These are phyloP conservation scores for Atalantia buxifolia DNA, from an alignment of 345 rosid species.

Conservation along the genomic window DNA sequence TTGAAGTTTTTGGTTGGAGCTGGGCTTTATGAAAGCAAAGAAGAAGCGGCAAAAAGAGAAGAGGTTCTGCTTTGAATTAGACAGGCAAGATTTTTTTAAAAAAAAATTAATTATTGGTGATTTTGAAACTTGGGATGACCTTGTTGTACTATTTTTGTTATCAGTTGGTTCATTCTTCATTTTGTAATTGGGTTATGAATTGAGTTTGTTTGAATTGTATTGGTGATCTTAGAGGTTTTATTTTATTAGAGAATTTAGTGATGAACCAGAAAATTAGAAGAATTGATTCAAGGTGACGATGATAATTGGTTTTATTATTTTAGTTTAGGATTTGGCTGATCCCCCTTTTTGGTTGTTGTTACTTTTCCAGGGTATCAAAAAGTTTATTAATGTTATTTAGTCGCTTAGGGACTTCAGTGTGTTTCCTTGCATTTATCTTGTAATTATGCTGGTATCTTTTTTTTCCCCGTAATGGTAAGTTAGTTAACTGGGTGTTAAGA, in stretches of 20 bases:
- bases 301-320: too few species aligned
- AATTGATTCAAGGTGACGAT: neutral
- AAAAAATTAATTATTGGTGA: neutral
- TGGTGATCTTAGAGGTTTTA: neutral
- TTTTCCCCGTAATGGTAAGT: too few species aligned
- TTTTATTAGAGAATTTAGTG: neutral
- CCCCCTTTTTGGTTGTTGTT: neutral
- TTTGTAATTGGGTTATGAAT: neutral
- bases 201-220: neutral
- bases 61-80: too few species aligned
- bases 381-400: neutral
- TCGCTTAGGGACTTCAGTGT: neutral
- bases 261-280: neutral
- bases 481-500: too few species aligned
- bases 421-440: too few species aligned
- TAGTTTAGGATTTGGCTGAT: neutral
- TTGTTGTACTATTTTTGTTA: neutral
- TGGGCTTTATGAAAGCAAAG: too few species aligned
- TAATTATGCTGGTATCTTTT: too few species aligned
- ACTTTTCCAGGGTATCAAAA: neutral
- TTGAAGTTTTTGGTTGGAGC: constrained; percentile 20
- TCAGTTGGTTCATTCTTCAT: neutral
- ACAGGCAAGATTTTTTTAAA: constrained; percentile 23
- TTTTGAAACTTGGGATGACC: neutral
- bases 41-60: too few species aligned